Evolutionary conservation across 2,329 filamentous ascomycete genomes (phyloP).

Genomic region (Trichoderma koningii): DNA sequence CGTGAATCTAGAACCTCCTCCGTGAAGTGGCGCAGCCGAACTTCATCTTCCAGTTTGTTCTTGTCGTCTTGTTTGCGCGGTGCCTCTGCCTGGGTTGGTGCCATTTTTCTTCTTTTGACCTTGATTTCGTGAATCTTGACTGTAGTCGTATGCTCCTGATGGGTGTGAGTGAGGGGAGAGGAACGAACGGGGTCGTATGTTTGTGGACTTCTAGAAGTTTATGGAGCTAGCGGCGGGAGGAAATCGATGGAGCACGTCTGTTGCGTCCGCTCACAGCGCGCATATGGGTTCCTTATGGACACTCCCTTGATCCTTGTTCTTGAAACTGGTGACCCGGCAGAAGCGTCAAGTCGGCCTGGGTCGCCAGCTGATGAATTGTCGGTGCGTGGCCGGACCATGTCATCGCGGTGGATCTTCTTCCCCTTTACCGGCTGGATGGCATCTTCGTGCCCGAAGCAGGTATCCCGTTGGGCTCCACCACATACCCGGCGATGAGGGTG

Average conservation of each 20-base stretch:
- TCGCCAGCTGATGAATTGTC: conserved; percentile 14
- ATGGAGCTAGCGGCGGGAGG: conserved; percentile 9
- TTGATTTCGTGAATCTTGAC: neutral
- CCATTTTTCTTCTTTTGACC: neutral
- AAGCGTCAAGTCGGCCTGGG: conserved; percentile 9
- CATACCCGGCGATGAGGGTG: conserved; percentile 15
- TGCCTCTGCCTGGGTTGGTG: conserved; percentile 1
- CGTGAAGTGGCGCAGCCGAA: conserved; percentile 41
- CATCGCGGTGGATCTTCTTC: conserved; percentile 27
- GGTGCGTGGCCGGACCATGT: conserved; percentile 30
- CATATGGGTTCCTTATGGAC: neutral
- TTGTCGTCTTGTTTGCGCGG: conserved; percentile 28
- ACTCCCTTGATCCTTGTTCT: conserved; percentile 1
- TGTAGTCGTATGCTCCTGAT: neutral
- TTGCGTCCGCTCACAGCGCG: neutral
- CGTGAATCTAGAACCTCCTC: conserved; percentile 43
- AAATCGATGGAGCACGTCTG: neutral
- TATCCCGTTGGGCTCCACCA: conserved; percentile 26
- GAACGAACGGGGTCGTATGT: neutral
- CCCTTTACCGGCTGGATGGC: conserved; percentile 20
- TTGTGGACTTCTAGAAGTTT: conserved; percentile 16
- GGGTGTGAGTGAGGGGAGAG: neutral
- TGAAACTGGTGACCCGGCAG: conserved; percentile 3
- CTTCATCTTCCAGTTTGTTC: conserved; percentile 37
- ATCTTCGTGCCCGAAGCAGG: conserved; percentile 26